Base-by-base conservation (phyloP, 768 basidiomycete genomes). In the Obba rivulosa region DNA sequence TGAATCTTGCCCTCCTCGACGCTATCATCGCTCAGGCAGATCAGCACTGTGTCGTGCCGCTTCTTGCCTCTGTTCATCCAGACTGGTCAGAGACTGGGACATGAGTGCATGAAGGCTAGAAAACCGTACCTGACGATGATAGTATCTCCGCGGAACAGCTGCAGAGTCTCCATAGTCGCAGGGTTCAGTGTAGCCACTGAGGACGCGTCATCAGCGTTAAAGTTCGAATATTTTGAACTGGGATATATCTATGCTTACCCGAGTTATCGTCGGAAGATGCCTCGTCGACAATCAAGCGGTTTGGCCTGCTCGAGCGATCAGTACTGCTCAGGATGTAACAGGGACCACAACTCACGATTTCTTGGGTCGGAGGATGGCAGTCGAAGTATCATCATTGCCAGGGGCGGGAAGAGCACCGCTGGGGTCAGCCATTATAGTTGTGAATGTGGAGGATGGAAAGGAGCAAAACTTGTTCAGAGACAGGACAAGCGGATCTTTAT, bases 1-100 rank as follows among this genome's bases (percentile, higher is more conserved):
- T 96, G 94, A 54, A 99, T 94, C 65, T 91, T 90, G 49, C 96
- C 95, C 69, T 98, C 96, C 59, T 97, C 96, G 52, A 98, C 91
- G 53, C 95, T 92, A 61, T 98, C 96, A 35, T 88, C 89, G 62
- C 87, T 88, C 62, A 99, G 69, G 62, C 93, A 96, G 66, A 98
- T 98, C 53, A 99, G 84, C 37, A 99, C 96, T 8, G 95, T 97
- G 60, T 98, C 94, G 60, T 87, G 85, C 62, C 96, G 85, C 76
- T 96, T 94, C 80, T 98, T 98, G 41, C 96, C 95, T 52, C 94
- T 93, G 43, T 35, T 16, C 38, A 51, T 34, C 28, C 4, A 34
- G 10, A 7, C 28, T 35, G 28, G 28, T 31, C 28, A 13, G 5
- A 7, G 13, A 13, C 5, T 31, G 5, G 28, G 7, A 28, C 34